phyloP scores from a whole-genome alignment of 345 rosid species.

The Sonneratia alba region DNA sequence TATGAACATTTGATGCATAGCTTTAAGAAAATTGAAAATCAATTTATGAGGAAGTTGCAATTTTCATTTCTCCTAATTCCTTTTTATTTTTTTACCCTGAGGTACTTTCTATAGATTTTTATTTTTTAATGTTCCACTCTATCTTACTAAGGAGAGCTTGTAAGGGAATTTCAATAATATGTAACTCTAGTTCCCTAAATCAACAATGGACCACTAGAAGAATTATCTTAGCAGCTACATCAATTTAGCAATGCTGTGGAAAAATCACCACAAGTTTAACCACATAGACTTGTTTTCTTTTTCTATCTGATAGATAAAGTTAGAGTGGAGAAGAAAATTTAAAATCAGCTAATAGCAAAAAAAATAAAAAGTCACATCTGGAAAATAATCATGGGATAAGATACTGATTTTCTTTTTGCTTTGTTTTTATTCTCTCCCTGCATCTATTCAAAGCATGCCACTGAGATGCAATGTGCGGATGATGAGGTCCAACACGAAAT shows the following conservation, averaged over 20 bases:
- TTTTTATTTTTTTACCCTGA: background rate
- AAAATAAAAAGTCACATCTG: background rate
- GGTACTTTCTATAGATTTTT: background rate
- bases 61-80: background rate
- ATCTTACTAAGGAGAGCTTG: background rate
- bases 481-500: slow-evolving; percentile 32
- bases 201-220: background rate
- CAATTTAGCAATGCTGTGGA: background rate
- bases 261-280: background rate
- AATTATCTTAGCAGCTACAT: background rate
- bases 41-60: background rate
- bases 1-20: background rate
- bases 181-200: background rate
- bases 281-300: background rate
- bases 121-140: background rate
- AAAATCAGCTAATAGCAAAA: background rate
- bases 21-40: background rate
- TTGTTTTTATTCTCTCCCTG: slow-evolving; percentile 5
- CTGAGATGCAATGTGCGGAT: slow-evolving; percentile 26
- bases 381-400: background rate
- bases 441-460: slow-evolving; percentile 16
- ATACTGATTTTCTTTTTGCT: slow-evolving; percentile 2
- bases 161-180: background rate
- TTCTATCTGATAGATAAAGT: background rate
- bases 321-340: background rate